phyloP scores from a whole-genome alignment of 169 alveolate species.

The Plasmodium billcollinsi region DNA sequence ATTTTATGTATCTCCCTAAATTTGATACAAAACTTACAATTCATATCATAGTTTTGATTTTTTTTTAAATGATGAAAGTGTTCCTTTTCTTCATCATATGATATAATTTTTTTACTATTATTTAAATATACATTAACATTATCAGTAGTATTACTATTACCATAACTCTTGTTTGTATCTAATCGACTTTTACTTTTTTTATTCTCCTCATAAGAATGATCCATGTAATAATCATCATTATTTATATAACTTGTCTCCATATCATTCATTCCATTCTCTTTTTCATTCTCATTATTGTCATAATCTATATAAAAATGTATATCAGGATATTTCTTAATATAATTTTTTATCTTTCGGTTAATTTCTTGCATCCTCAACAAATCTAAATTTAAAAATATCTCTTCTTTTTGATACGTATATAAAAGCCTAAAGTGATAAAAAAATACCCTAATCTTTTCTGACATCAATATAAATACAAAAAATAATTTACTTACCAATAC shows the following conservation, averaged over 20 bases:
- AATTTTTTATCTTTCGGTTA: slow-evolving; percentile 64
- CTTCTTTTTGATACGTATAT: slow-evolving; percentile 25
- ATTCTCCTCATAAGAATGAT: background rate
- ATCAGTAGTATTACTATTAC: too few relatives aligned
- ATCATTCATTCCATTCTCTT: slow-evolving; percentile 11
- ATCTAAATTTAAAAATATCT: slow-evolving; percentile 73
- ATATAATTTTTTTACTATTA: slow-evolving; percentile 20
- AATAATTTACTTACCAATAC: slow-evolving; percentile 63
- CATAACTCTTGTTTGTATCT: background rate
- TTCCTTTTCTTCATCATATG: slow-evolving; percentile 74
- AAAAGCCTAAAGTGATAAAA: slow-evolving; percentile 73
- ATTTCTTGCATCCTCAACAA: slow-evolving; percentile 66
- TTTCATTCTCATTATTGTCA: slow-evolving; percentile 44
- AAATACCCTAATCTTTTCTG: slow-evolving; percentile 65
- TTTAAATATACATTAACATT: slow-evolving; percentile 1
- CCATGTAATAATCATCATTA: background rate
- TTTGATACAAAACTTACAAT: slow-evolving; percentile 67
- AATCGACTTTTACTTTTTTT: background rate
- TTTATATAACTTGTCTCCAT: background rate
- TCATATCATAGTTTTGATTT: slow-evolving; percentile 20
- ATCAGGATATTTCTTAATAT: slow-evolving; percentile 73
- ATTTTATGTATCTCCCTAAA: slow-evolving; percentile 51
- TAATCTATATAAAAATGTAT: slow-evolving; percentile 67
- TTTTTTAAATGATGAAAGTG: slow-evolving; percentile 72
- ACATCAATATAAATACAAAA: slow-evolving; percentile 62